Evolutionary conservation across 331 rosid species (phyloP).

Genomic region (Acacia concinna): DNA sequence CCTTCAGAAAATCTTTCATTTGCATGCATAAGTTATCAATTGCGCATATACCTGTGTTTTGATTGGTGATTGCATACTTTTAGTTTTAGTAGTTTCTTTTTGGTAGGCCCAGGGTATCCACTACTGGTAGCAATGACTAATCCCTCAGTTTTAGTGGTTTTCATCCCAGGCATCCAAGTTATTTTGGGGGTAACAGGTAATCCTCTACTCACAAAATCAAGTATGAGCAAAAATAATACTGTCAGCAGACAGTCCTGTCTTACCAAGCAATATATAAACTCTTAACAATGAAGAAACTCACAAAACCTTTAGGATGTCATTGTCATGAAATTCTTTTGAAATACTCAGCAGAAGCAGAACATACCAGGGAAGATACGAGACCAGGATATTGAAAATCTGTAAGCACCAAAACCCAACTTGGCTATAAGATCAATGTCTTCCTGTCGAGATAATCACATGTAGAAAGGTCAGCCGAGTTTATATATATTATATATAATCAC

Average conservation of each 20-base stretch:
- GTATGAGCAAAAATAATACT: not conserved
- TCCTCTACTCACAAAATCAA: not conserved
- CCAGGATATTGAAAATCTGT: slow-evolving; percentile 94
- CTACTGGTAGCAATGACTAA: too few relatives aligned
- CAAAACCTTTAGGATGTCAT: slow-evolving; percentile 1
- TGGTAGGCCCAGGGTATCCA: too few relatives aligned
- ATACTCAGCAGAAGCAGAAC: slow-evolving; percentile 19
- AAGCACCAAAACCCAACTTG: slow-evolving; percentile 82
- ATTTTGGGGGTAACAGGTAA: too few relatives aligned
- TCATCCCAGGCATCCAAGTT: not conserved
- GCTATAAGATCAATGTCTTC: slow-evolving; percentile 89
- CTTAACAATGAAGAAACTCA: slow-evolving; percentile 2
- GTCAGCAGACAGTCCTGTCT: not conserved
- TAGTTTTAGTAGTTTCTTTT: not conserved
- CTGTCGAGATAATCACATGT: slow-evolving; percentile 44
- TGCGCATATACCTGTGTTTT: not conserved
- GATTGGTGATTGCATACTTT: not conserved
- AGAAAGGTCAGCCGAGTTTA: slow-evolving; percentile 18
- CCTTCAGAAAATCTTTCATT: not conserved
- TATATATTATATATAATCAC: not conserved
- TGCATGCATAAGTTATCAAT: not conserved
- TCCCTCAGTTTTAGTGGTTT: not conserved
- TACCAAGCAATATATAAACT: not conserved
- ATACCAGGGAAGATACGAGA: slow-evolving; percentile 92
- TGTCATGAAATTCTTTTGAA: slow-evolving; percentile 19